Evolutionary conservation across 2,329 filamentous ascomycete genomes (phyloP), one percentile per base, ranked within the genome.

Genomic region (Talaromyces sp.): DNA sequence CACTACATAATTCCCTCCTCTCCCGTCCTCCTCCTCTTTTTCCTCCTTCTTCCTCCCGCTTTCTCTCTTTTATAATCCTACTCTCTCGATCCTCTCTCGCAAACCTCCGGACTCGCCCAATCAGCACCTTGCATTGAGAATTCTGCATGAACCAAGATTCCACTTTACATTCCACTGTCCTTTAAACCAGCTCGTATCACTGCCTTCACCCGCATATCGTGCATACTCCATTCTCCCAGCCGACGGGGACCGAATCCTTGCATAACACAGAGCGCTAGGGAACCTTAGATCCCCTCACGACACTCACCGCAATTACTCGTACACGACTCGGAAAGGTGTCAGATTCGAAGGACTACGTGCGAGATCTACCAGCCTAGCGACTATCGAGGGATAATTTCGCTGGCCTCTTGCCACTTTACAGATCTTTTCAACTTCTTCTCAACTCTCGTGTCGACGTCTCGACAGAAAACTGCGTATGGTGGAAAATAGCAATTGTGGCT

Each of bases 161-260:
- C 61, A 58, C 61, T 58, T 43, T 59, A 34, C 67, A 65, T 68
- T 70, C 73, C 75, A 76, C 75, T 73, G 61, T 51, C 49, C 65
- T 68, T 68, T 62, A 68, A 25, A 36, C 29, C 38, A 40, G 19
- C 58, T 70, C n/a, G 19, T 71, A 69, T 71, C 69, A 67, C 69
- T 60, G 65, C 69, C 65, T 67, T 64, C 68, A 40, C 29, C 64
- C 73, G 59, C 60, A 59, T 54, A 65, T 66, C 60, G 53, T 63
- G 71, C 74, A 73, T 75, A 70, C 67, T 68, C 64, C 63, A 71
- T 75, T 76, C 72, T 73, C 75, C 74, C 65, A 70, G 73, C 67
- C 74, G 72, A 77, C 74, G 63, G 71, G 71, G 64, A 63, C 68
- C 65, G 49, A 56, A 62, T 60, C 64, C 66, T 60, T 67, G 63